Evolutionary conservation across 2,329 filamentous ascomycete genomes (phyloP).

Genomic region (Penicillium psychrosexuale): DNA sequence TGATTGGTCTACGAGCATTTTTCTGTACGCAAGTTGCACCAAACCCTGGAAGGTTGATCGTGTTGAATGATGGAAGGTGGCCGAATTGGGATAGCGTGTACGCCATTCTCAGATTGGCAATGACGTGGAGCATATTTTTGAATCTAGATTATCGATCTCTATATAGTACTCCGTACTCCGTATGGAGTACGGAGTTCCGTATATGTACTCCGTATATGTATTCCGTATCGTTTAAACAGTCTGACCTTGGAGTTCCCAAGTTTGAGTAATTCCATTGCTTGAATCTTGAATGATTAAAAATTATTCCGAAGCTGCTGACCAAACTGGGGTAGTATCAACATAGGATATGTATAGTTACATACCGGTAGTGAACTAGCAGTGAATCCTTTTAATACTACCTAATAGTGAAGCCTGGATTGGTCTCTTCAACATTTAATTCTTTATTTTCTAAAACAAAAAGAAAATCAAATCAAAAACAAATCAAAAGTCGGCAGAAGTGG

Average conservation of each 20-base stretch:
- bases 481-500: neutral
- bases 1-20: neutral
- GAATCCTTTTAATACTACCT: too few species aligned
- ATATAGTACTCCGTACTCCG: too few species aligned
- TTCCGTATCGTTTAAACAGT: neutral
- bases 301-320: neutral
- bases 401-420: neutral
- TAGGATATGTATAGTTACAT: too few species aligned
- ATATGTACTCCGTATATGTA: too few species aligned
- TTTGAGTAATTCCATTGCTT: neutral
- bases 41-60: neutral
- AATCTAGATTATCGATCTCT: neutral
- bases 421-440: neutral
- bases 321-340: neutral
- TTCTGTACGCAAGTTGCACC: neutral
- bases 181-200: too few species aligned
- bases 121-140: constrained; percentile 2
- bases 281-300: neutral
- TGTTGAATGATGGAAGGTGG: constrained; percentile 5
- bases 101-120: neutral
- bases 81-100: constrained; percentile 1
- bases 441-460: neutral
- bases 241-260: neutral
- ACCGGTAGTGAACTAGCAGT: too few species aligned
- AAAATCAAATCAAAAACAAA: neutral